These are phyloP conservation scores for Macrolepiota dolichaula DNA, from an alignment of 768 basidiomycete species.

Conservation along the genomic window DNA sequence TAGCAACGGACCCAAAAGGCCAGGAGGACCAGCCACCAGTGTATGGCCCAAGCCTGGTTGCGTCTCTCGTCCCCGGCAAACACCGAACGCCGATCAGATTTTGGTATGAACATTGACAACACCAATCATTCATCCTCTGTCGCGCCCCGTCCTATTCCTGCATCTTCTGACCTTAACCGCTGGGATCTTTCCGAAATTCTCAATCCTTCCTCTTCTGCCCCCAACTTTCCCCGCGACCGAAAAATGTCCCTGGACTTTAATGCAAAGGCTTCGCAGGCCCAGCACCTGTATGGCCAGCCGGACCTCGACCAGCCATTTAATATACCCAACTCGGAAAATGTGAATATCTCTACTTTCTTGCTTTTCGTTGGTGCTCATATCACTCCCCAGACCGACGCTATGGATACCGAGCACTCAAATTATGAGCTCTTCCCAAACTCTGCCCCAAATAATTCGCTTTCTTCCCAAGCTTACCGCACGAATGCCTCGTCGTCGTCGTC, in stretches of 20 bases:
- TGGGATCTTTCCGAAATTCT: constrained; percentile 45
- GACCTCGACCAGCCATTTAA: constrained; percentile 59
- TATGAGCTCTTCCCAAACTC: constrained; percentile 66
- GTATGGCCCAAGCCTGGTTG: constrained; percentile 7
- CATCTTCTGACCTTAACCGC: constrained; percentile 31
- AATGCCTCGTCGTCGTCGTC: constrained; percentile 73
- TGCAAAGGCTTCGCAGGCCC: constrained; percentile 35
- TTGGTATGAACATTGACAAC: constrained; percentile 28
- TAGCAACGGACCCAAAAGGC: neutral
- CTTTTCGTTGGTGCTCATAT: constrained; percentile 24
- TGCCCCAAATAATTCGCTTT: constrained; percentile 36
- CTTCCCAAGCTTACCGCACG: constrained; percentile 61
- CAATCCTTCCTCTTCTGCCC: constrained; percentile 28
- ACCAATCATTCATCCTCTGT: constrained; percentile 20
- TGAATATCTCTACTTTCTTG: constrained; percentile 23
- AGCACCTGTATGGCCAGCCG: constrained; percentile 48
- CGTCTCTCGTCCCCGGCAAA: constrained; percentile 19
- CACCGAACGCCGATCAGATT: constrained; percentile 52
- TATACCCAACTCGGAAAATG: constrained; percentile 39
- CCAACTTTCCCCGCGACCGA: constrained; percentile 28
- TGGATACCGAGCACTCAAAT: constrained; percentile 53
- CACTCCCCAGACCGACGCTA: constrained; percentile 42
- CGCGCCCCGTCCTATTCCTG: constrained; percentile 32
- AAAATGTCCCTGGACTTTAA: constrained; percentile 56
- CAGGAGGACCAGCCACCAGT: neutral